Percentiles rank a stretch among this genome's conserved stretches.
Evolutionary conservation across 169 alveolate genomes (phyloP).

Genomic region (Plasmodium ovale): DNA sequence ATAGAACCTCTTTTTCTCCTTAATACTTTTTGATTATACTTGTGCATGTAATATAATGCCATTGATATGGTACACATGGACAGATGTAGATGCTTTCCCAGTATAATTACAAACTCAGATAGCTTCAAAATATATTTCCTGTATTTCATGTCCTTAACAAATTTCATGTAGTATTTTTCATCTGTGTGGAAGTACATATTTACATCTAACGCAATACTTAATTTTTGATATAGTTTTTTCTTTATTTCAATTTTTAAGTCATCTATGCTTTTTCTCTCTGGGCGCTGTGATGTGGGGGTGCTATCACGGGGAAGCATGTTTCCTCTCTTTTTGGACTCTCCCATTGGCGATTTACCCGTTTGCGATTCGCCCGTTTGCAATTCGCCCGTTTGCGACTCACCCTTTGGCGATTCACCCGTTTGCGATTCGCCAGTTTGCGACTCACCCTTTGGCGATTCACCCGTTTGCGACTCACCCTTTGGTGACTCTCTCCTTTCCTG

Average conservation of each 20-base stretch:
- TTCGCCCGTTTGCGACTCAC: too few relatives aligned
- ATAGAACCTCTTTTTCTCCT: constrained; percentile 20
- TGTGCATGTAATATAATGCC: constrained; percentile 44
- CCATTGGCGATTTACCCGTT: too few relatives aligned
- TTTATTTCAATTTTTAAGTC: constrained; percentile 29
- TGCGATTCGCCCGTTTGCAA: too few relatives aligned
- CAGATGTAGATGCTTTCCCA: constrained; percentile 39
- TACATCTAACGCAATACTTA: constrained; percentile 34
- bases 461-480: too few relatives aligned
- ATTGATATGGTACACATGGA: constrained; percentile 33
- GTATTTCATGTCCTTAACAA: constrained; percentile 28
- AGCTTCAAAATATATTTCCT: constrained; percentile 33
- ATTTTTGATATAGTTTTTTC: constrained; percentile 33
- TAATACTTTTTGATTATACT: constrained; percentile 18
- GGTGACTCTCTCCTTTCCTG: too few relatives aligned
- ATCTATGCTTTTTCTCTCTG: constrained; percentile 11
- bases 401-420: too few relatives aligned
- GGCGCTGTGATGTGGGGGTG: too few relatives aligned
- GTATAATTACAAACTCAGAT: constrained; percentile 30
- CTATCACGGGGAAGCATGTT: too few relatives aligned
- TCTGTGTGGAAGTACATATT: constrained; percentile 24
- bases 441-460: too few relatives aligned
- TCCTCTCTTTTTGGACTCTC: too few relatives aligned
- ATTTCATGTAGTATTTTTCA: constrained; percentile 37
- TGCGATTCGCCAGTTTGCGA: too few relatives aligned